Evolutionary conservation across 352 stramenopile genomes (phyloP).

Genomic region (Globisporangium takayamanum): DNA sequence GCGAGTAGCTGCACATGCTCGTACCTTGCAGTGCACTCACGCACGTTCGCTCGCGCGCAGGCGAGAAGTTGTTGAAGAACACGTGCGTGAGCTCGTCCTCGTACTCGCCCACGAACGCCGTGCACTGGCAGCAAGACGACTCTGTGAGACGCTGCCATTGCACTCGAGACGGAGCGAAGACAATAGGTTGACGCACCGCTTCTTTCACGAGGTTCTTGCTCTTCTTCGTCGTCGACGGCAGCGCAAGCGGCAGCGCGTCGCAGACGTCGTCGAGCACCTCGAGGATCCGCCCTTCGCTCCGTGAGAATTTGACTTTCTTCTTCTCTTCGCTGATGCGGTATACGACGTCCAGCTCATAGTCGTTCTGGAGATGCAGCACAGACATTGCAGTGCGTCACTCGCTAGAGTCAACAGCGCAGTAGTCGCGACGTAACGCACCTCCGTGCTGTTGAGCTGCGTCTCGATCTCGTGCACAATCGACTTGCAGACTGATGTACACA

Average conservation of each 20-base stretch:
- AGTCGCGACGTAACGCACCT: conserved; percentile 17
- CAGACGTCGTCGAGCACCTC: conserved; percentile 80
- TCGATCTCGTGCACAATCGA: conserved; percentile 81
- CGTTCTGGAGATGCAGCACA: conserved; percentile 26
- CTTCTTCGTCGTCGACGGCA: conserved; percentile 35
- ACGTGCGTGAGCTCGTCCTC: conserved; percentile 69
- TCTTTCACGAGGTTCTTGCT: conserved; percentile 51
- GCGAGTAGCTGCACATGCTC: not conserved
- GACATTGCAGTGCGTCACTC: not conserved
- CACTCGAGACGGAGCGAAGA: too few relatives aligned
- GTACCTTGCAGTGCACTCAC: conserved; percentile 38
- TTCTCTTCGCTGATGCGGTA: conserved; percentile 86
- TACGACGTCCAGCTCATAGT: conserved; percentile 80
- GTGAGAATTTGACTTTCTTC: conserved; percentile 79
- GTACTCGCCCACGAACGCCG: conserved; percentile 70
- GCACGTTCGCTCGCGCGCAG: conserved; percentile 60
- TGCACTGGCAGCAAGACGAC: conserved; percentile 34
- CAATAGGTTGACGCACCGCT: conserved; percentile 25
- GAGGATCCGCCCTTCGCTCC: conserved; percentile 75
- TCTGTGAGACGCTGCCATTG: not conserved
- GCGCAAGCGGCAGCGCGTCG: conserved; percentile 33
- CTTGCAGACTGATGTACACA: conserved; percentile 58
- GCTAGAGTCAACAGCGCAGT: not conserved
- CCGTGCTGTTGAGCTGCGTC: conserved; percentile 69
- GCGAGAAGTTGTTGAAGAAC: conserved; percentile 77